Percentiles rank a stretch among this genome's conserved stretches.
phyloP scores from a whole-genome alignment of 208 protist genomes.

The Wallacemonas sp. region DNA sequence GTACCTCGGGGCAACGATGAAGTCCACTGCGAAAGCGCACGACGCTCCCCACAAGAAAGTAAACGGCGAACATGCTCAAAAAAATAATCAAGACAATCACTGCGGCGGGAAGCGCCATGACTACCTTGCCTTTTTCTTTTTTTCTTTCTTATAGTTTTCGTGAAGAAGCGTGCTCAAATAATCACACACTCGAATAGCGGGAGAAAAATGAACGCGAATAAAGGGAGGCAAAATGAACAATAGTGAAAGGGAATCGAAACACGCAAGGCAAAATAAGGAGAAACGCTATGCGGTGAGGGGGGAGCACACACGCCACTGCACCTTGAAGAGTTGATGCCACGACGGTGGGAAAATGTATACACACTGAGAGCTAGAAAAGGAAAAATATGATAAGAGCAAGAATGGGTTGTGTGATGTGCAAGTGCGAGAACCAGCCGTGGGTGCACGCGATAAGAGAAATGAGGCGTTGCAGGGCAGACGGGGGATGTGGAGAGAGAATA shows the following conservation, averaged over 20 bases:
- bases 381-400: background rate
- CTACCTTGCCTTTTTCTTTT: background rate
- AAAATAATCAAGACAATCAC: slow-evolving; percentile 42
- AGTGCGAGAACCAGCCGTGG: background rate
- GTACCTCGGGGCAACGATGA: slow-evolving; percentile 63
- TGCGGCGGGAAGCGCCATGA: slow-evolving; percentile 25
- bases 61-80: slow-evolving; percentile 30
- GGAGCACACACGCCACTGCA: background rate
- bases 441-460: background rate
- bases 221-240: too few relatives aligned
- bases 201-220: slow-evolving; percentile 21
- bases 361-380: background rate
- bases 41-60: slow-evolving; percentile 65
- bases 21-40: slow-evolving; percentile 79
- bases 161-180: slow-evolving; percentile 23
- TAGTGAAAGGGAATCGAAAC: background rate
- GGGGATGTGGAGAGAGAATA: background rate
- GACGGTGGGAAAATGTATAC: too few relatives aligned
- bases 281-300: too few relatives aligned
- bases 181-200: slow-evolving; percentile 37
- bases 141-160: too few relatives aligned
- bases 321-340: too few relatives aligned
- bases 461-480: background rate
- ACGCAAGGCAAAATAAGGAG: background rate
- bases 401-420: background rate